Conservation (phyloP, 805 yeast genomes). For the Wickerhamomyces queroliae region DNA sequence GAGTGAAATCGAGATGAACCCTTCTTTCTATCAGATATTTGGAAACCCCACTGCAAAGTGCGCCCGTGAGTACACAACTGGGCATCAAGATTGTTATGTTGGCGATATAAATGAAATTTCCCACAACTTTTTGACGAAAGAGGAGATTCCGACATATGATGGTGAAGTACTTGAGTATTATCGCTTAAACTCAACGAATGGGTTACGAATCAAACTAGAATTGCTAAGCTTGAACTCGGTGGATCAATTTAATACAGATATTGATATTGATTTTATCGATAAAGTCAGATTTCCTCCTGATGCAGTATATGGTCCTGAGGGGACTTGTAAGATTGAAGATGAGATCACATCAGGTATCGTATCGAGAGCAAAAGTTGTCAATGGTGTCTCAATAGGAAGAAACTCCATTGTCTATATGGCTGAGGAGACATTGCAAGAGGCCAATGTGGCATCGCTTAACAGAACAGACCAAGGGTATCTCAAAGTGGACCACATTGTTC, state of each 20-base stretch:
- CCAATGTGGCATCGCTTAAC: background rate
- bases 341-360: conserved; percentile 9
- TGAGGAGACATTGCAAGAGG: background rate
- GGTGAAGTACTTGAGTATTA: conserved; percentile 22
- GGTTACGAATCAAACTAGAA: conserved; percentile 44
- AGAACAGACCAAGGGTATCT: background rate
- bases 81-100: background rate
- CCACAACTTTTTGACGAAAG: background rate
- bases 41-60: conserved; percentile 5
- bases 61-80: conserved; percentile 8
- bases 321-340: conserved; percentile 9
- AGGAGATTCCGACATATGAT: too few species aligned
- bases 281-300: conserved; percentile 4
- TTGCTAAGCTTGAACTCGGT: conserved; percentile 31
- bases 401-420: conserved; percentile 8
- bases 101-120: background rate
- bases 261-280: conserved; percentile 22
- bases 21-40: conserved; percentile 9
- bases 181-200: conserved; percentile 22
- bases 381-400: conserved; percentile 13
- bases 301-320: conserved; percentile 5
- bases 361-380: conserved; percentile 13
- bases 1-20: conserved; percentile 6
- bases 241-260: conserved; percentile 32
- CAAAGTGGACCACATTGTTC: conserved; percentile 6